Conservation (phyloP, 2,329 filamentous ascomycete genomes). For the Sporothrix luriei region DNA sequence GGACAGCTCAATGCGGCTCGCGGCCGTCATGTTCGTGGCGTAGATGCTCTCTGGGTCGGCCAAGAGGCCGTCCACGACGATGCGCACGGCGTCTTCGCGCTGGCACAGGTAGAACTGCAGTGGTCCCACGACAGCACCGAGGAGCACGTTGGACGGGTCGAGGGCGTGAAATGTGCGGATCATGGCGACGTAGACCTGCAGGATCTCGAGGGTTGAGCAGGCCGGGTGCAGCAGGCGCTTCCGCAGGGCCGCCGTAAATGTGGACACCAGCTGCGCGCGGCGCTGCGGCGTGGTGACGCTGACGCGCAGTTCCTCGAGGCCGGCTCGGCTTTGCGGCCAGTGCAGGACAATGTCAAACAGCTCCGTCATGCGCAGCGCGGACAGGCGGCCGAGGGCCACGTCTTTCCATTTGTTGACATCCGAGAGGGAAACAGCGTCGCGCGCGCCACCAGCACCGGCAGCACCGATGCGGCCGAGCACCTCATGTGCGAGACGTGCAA, state of each 20-base stretch:
- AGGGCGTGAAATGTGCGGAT: constrained; percentile 75
- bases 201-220: constrained; percentile 72
- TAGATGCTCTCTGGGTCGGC: constrained; percentile 56
- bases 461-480: constrained; percentile 52
- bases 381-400: constrained; percentile 68
- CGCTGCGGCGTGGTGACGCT: constrained; percentile 69
- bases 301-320: constrained; percentile 72
- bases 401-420: constrained; percentile 71
- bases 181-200: constrained; percentile 77
- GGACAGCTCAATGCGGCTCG: constrained; percentile 26
- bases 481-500: constrained; percentile 65
- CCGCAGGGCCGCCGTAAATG: constrained; percentile 67
- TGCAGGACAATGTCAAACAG: constrained; percentile 77
- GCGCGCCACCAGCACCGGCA: constrained; percentile 40
- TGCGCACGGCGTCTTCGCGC: constrained; percentile 72
- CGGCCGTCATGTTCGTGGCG: constrained; percentile 14
- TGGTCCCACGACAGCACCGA: constrained; percentile 72
- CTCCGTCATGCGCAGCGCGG: constrained; percentile 68
- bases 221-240: constrained; percentile 72
- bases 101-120: constrained; percentile 76
- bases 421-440: constrained; percentile 49
- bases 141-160: constrained; percentile 74
- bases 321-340: constrained; percentile 72
- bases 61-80: constrained; percentile 74
- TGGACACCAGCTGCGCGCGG: constrained; percentile 69